phyloP scores from a whole-genome alignment of 176 grass and related monocot species.

The Zea mays region Zm-B73-REFERENCE-NAM-5.0 NC_050096.1:264528001-264528500 shows the following conservation, averaged over 20 bases:
- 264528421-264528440: conserved; percentile 26
- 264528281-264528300: conserved; percentile 76
- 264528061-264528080: conserved; percentile 93
- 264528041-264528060: conserved; percentile 67
- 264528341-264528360: conserved; percentile 48
- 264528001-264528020: conserved; percentile 72
- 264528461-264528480: conserved; percentile 66
- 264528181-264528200: conserved; percentile 37
- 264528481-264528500: conserved; percentile 66
- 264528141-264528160: conserved; percentile 71
- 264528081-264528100: conserved; percentile 78
- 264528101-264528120: conserved; percentile 85
- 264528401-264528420: too few species aligned
- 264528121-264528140: conserved; percentile 88
- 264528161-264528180: conserved; percentile 20
- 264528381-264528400: not conserved
- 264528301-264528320: conserved; percentile 72
- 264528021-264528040: conserved; percentile 68
- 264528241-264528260: not conserved
- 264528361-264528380: not conserved
- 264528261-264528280: conserved; percentile 94
- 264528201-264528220: not conserved
- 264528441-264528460: conserved; percentile 92
- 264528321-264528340: conserved; percentile 83
- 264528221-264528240: not conserved